These are phyloP conservation scores for Pseudonitzschia delicatissima DNA, from an alignment of 108 stramenopile genomes.

Conservation along the genomic window DNA sequence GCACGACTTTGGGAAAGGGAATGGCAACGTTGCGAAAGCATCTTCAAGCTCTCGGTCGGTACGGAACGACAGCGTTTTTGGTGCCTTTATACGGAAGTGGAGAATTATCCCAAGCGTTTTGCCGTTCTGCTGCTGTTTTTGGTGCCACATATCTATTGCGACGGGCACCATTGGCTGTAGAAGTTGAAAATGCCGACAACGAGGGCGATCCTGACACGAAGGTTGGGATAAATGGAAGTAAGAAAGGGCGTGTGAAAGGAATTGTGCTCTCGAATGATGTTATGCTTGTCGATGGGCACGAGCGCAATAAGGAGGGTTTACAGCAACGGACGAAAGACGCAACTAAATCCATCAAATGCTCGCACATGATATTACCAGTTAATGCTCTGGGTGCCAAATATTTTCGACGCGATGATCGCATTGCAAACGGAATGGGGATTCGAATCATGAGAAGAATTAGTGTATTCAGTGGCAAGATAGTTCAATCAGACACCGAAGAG, in stretches of 20 bases:
- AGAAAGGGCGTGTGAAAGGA: constrained; percentile 17
- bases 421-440: background rate
- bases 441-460: constrained; percentile 50
- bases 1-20: constrained; percentile 34
- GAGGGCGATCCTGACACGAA: constrained; percentile 13
- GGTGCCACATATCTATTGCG: constrained; percentile 81
- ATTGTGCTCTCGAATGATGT: constrained; percentile 19
- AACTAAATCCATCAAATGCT: constrained; percentile 38
- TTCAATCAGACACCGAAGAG: constrained; percentile 28
- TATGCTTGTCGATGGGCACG: background rate
- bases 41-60: constrained; percentile 67
- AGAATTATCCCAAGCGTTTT: constrained; percentile 81
- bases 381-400: constrained; percentile 15
- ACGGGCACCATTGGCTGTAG: constrained; percentile 31
- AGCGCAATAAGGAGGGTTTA: background rate
- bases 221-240: constrained; percentile 7
- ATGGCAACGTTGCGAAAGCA: constrained; percentile 62
- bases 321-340: background rate
- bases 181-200: constrained; percentile 23
- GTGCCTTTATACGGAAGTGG: constrained; percentile 79
- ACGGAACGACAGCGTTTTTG: constrained; percentile 78
- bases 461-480: constrained; percentile 49
- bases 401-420: background rate
- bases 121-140: constrained; percentile 81
- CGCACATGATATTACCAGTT: constrained; percentile 61